Evolutionary conservation across 1,284 basidiomycete species (phyloP), one percentile per base, ranked within the genome.

Genomic region (Xerocomus amazonicus): DNA sequence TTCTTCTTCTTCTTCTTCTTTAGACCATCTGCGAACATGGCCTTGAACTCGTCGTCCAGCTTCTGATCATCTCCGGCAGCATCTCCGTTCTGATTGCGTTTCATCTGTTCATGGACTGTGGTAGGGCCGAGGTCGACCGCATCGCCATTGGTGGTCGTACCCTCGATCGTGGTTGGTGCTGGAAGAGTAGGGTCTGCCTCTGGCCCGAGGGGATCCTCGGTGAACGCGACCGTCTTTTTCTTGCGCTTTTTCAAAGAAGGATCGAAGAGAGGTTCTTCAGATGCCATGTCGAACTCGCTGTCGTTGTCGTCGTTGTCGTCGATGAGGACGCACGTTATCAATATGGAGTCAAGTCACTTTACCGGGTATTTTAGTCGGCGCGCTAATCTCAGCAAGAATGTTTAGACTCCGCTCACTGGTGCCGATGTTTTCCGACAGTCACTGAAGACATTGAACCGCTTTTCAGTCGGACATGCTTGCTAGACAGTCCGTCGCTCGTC

Each of bases 1-100:
- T 90, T 91, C 77, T 92, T 91, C 75, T 90, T 91, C 73, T 91
- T 92, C 71, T 92, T 93, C 78, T 93, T 93, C 79, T 92, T 92
- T 64, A 92, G 65, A 62, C 90, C 90, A 6, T 85, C 90, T 8
- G 63, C 67, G 63, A 93, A 92, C 81, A 92, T 87, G 45, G 87
- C 80, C 60, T 87, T 87, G 62, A 83, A 76, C 39, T 91, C 87
- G 36, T 90, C 86, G 0, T 84, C 84, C 56, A 79, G 80, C 52
- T 78, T 76, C 58, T 72, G 73, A 60, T 72, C 70, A 58, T 71
- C 75, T 13, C 42, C 67, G 14, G 54, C 65, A 12, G 26, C 63
- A 13, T 57, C 69, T 29, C 71, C 71, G 10, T 65, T 75, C 56
- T 75, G 65, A 19, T 51, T 68, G 27, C 55, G 67, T 62, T 79